phyloP scores from a whole-genome alignment of 306 rosid species.

The Leucaena leucocephala region DNA sequence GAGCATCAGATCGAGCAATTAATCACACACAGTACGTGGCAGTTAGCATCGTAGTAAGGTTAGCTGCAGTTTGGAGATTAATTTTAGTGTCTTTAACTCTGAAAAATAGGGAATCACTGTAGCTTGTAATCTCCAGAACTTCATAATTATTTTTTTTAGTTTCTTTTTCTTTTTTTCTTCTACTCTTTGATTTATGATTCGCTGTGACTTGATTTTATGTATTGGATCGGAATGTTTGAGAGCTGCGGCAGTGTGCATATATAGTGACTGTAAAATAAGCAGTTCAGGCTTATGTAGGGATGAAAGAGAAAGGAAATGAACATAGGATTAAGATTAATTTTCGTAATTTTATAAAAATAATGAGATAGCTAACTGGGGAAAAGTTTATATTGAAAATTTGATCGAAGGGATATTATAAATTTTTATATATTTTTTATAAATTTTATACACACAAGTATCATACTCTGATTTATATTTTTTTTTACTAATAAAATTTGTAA shows the following conservation, averaged over 20 bases:
- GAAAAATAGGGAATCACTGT: neutral
- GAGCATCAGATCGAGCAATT: neutral
- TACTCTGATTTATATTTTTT: too few species aligned
- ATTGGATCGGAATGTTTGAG: slow-evolving; percentile 1
- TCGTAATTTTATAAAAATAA: too few species aligned
- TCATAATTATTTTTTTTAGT: neutral
- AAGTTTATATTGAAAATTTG: too few species aligned
- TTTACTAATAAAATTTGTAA: too few species aligned
- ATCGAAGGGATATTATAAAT: too few species aligned
- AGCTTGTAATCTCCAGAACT: neutral
- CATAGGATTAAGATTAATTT: too few species aligned
- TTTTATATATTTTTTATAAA: too few species aligned
- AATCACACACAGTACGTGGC: neutral
- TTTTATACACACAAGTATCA: too few species aligned
- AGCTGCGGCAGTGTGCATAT: neutral
- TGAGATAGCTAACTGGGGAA: too few species aligned
- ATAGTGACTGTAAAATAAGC: too few species aligned
- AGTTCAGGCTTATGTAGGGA: too few species aligned
- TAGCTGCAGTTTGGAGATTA: neutral
- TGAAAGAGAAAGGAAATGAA: too few species aligned
- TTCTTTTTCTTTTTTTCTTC: neutral
- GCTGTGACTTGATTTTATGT: neutral
- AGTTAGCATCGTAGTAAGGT: slow-evolving; percentile 15
- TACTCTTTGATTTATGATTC: neutral
- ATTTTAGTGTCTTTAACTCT: neutral